Conservation (phyloP, 192 early-diverging fungal species). For the Jimgerdemannia flammicorona region DNA sequence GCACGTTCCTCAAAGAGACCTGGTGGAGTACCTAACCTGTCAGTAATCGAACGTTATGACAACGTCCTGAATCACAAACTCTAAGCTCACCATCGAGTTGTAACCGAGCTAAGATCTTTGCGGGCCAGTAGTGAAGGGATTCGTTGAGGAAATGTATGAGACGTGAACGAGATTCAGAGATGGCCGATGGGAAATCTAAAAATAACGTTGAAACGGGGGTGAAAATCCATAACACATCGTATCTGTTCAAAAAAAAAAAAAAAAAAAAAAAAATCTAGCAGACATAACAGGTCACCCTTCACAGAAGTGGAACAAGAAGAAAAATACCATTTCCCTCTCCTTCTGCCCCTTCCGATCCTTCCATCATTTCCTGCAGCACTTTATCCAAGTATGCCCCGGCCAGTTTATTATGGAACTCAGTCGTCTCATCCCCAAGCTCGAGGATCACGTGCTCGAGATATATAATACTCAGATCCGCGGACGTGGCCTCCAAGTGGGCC, state of each 20-base stretch:
- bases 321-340: slow-evolving; percentile 16
- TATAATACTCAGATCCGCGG: slow-evolving; percentile 59
- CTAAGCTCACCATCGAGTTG: slow-evolving; percentile 61
- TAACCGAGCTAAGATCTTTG: slow-evolving; percentile 66
- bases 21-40: no score
- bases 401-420: slow-evolving; percentile 78
- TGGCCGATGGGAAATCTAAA: not conserved
- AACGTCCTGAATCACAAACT: no score
- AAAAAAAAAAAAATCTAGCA: not conserved
- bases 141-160: slow-evolving; percentile 68
- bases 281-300: not conserved
- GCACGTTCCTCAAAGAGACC: slow-evolving; percentile 81
- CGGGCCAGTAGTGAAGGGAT: slow-evolving; percentile 70
- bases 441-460: slow-evolving; percentile 84
- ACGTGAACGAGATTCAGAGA: slow-evolving; percentile 8
- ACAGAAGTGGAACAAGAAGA: slow-evolving; percentile 1
- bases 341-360: slow-evolving; percentile 4
- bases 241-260: no score
- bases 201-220: no score
- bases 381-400: slow-evolving; percentile 76
- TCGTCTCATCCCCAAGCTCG: slow-evolving; percentile 57
- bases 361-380: slow-evolving; percentile 30
- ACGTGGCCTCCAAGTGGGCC: slow-evolving; percentile 64
- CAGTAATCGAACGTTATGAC: no score
- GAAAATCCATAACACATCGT: no score